Conservation (phyloP, 352 stramenopile genomes). For the Thalassiosira ordinaria region DNA sequence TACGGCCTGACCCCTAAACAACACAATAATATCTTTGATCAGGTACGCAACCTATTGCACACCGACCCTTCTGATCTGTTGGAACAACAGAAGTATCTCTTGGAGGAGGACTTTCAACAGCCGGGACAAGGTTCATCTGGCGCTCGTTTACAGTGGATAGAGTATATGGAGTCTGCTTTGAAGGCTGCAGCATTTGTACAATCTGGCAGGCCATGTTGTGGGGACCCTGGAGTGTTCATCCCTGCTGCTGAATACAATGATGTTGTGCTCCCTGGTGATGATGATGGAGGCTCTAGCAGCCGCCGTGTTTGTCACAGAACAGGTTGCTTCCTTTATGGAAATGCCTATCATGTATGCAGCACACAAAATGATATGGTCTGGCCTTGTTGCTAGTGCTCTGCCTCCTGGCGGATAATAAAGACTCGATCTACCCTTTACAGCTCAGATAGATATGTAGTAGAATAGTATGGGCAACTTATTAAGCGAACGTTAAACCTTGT, state of each 20-base stretch:
- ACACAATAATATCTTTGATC: slow-evolving; percentile 11
- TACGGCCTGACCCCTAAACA: slow-evolving; percentile 2
- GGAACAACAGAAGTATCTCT: background rate
- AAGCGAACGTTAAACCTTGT: no score
- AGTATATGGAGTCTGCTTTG: background rate
- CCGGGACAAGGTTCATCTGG: background rate
- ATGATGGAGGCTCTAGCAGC: background rate
- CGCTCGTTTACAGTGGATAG: background rate
- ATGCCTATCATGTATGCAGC: no score
- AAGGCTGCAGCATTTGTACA: background rate
- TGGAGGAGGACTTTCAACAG: slow-evolving; percentile 9
- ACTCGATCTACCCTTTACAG: no score
- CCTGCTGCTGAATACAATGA: no score
- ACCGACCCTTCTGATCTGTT: slow-evolving; percentile 14
- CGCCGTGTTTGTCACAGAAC: no score
- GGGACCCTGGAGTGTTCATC: no score
- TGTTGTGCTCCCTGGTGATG: background rate
- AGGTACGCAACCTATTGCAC: background rate
- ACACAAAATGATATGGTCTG: no score
- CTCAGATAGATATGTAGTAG: background rate
- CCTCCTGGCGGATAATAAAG: no score
- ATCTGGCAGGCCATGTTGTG: background rate
- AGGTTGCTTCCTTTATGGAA: no score
- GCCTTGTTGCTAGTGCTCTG: no score
- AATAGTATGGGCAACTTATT: background rate